These are phyloP conservation scores for Polyporus arcularius DNA, from an alignment of 768 basidiomycete species.

Conservation along the genomic window DNA sequence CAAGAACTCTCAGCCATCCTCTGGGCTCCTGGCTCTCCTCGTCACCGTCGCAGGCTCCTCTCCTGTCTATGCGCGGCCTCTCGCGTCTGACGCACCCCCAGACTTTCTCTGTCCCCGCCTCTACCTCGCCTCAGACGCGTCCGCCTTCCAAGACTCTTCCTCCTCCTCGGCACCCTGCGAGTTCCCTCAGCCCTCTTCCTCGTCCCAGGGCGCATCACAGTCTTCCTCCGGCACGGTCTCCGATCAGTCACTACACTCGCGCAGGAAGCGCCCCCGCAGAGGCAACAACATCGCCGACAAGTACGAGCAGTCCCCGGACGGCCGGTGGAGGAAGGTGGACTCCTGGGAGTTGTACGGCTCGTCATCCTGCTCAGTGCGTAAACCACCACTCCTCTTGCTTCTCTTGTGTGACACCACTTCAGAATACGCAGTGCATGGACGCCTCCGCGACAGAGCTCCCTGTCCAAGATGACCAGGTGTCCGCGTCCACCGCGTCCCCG, in stretches of 20 bases:
- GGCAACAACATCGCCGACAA: slow-evolving; percentile 48
- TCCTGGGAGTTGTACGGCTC: slow-evolving; percentile 71
- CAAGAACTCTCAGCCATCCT: slow-evolving; percentile 41
- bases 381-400: neutral
- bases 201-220: slow-evolving; percentile 18
- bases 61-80: slow-evolving; percentile 48
- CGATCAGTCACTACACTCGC: slow-evolving; percentile 5
- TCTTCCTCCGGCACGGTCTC: slow-evolving; percentile 2
- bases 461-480: slow-evolving; percentile 45
- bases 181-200: slow-evolving; percentile 3
- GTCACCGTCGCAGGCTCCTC: slow-evolving; percentile 54
- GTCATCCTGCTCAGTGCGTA: slow-evolving; percentile 58
- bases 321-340: slow-evolving; percentile 55
- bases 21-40: slow-evolving; percentile 54
- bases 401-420: slow-evolving; percentile 10
- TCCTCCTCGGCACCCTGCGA: slow-evolving; percentile 10
- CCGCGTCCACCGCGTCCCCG: slow-evolving; percentile 10
- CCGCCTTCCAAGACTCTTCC: neutral
- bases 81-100: slow-evolving; percentile 42
- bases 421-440: slow-evolving; percentile 22
- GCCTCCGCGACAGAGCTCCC: slow-evolving; percentile 43
- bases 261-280: slow-evolving; percentile 16
- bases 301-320: slow-evolving; percentile 54
- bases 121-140: neutral
- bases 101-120: slow-evolving; percentile 58